Conservation (phyloP, 2,329 filamentous ascomycete species). For the Juglanconis sp. region DNA sequence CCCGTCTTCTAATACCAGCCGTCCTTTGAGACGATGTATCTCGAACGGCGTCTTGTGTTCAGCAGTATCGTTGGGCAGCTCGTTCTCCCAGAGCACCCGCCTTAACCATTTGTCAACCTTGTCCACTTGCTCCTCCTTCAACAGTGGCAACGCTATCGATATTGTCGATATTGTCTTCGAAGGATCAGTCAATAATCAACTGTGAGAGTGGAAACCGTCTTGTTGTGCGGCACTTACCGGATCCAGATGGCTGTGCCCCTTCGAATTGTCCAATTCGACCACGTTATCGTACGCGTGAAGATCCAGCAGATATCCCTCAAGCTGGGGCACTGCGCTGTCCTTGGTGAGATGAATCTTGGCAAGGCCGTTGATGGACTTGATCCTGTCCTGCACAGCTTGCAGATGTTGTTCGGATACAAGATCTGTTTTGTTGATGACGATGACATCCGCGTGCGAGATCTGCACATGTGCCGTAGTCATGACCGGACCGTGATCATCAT, state of each 20-base stretch:
- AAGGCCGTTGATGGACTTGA: slow-evolving; percentile 83
- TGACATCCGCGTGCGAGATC: slow-evolving; percentile 93
- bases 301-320: slow-evolving; percentile 85
- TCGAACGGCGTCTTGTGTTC: slow-evolving; percentile 54
- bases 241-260: slow-evolving; percentile 89
- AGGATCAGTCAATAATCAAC: neutral
- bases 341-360: slow-evolving; percentile 81
- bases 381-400: slow-evolving; percentile 63
- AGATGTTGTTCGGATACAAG: slow-evolving; percentile 71
- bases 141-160: slow-evolving; percentile 62
- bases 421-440: slow-evolving; percentile 92
- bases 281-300: slow-evolving; percentile 90
- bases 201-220: neutral
- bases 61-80: slow-evolving; percentile 47
- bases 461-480: slow-evolving; percentile 94
- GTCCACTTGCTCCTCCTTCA: slow-evolving; percentile 56
- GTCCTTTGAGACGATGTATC: slow-evolving; percentile 84
- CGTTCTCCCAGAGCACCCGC: slow-evolving; percentile 77
- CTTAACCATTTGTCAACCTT: slow-evolving; percentile 78
- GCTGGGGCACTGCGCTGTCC: slow-evolving; percentile 72
- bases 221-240: slow-evolving; percentile 54
- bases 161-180: slow-evolving; percentile 77
- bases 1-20: slow-evolving; percentile 64
- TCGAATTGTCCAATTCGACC: slow-evolving; percentile 64
- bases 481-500: slow-evolving; percentile 59